phyloP scores from a whole-genome alignment of 345 rosid species.

The Laguncularia racemosa region DNA sequence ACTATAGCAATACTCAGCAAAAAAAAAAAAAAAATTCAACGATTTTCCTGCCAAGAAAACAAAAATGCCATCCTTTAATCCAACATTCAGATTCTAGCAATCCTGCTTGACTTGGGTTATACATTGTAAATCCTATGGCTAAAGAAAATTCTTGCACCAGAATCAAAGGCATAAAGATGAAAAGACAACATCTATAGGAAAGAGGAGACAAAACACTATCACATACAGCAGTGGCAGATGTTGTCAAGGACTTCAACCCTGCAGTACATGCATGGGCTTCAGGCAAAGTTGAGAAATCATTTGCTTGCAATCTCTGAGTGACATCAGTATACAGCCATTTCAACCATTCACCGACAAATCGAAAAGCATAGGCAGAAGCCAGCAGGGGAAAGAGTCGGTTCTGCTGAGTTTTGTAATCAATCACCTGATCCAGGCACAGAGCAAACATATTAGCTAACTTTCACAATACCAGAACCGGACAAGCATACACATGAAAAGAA shows the following conservation, averaged over 20 bases:
- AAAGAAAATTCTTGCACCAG: no score
- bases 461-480: no score
- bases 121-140: no score
- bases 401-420: conserved; percentile 96
- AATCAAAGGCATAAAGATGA: neutral
- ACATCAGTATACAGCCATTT: conserved; percentile 92
- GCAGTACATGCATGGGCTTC: conserved; percentile 99
- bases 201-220: conserved; percentile 7
- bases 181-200: neutral
- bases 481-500: no score
- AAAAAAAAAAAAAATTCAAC: no score
- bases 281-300: conserved; percentile 86
- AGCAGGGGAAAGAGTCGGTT: conserved; percentile 93
- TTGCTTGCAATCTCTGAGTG: conserved; percentile 72
- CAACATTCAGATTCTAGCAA: no score
- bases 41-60: no score
- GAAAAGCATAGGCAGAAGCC: conserved; percentile 98
- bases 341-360: conserved; percentile 98
- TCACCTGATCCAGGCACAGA: conserved; percentile 49
- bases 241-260: conserved; percentile 94
- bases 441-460: conserved; percentile 7
- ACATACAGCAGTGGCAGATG: conserved; percentile 87
- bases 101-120: no score
- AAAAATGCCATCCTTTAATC: no score
- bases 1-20: no score